These are phyloP conservation scores for Cutaneotrichosporon sp. DNA, from an alignment of 1,284 basidiomycete species.

Conservation along the genomic window DNA sequence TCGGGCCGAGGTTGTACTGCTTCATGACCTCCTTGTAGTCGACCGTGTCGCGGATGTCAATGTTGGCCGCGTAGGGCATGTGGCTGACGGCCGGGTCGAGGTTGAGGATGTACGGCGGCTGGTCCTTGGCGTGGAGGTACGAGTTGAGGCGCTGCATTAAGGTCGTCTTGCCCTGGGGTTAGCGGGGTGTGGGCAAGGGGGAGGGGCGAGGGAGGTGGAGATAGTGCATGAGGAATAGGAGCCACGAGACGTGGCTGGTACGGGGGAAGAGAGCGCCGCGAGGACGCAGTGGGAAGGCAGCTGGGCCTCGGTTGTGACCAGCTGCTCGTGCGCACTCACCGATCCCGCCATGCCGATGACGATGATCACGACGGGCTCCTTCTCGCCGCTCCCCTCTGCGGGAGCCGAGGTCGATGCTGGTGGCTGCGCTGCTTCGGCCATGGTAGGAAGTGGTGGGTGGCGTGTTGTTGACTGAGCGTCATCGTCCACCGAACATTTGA, in stretches of 20 bases:
- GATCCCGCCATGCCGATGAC: constrained; percentile 64
- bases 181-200: too few species aligned
- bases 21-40: constrained; percentile 99
- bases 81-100: constrained; percentile 93
- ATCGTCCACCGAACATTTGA: background rate
- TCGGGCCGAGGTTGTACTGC: constrained; percentile 99
- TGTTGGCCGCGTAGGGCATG: constrained; percentile 91
- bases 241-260: too few species aligned
- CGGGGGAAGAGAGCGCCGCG: too few species aligned
- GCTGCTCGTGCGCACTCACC: too few species aligned
- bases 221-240: too few species aligned
- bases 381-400: too few species aligned
- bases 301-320: too few species aligned
- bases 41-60: constrained; percentile 97
- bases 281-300: too few species aligned
- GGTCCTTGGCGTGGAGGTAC: constrained; percentile 65
- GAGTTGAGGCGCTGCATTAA: constrained; percentile 93
- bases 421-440: background rate
- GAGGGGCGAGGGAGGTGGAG: too few species aligned
- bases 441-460: background rate
- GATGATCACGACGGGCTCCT: constrained; percentile 76
- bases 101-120: constrained; percentile 93
- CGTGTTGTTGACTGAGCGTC: background rate
- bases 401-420: background rate
- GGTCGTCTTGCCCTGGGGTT: constrained; percentile 85